Evolutionary conservation across 2,329 filamentous ascomycete genomes (phyloP), one percentile per base, ranked within the genome.

Genomic region (Byssoonygena ceratinophila): DNA sequence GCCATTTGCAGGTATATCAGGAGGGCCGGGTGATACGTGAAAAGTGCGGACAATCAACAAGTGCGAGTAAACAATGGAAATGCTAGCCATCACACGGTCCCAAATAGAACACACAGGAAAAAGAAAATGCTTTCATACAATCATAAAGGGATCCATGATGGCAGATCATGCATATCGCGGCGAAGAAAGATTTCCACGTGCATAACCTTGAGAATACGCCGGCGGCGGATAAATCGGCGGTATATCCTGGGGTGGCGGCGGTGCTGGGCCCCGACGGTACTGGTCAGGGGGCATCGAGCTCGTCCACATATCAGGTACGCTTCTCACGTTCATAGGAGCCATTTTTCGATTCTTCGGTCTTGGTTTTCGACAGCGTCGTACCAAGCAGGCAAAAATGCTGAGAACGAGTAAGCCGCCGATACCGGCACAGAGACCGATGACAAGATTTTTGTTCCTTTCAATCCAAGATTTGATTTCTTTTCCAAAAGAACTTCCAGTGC

Each of bases 401-500:
- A 95, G 66, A 16, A 94, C 63, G 4, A 94, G 61, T 4, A 96
- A 73, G 5, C 78, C 80, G 45, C 88, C 91, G 14, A 94, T 74
- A 9, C 81, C 84, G 44, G 75, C 74, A 4, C 78, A 80, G 9
- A 97, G 73, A 22, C 86, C 89, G 58, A 97, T 95, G 58, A 94
- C 84, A 57, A 97, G 79, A 49, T 79, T 72, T 68, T 85, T 85
- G 72, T 97, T 83, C 58, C 82, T 71, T 23, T 79, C 71, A 66
- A 97, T 82, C 85, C 88, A 96, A 55, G 76, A 77, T 51, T 72
- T 74, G 57, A 94, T 82, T 69, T 89, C 82, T 57, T 82, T 83
- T 60, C 76, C 76, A 1, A 86, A 77, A 25, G 79, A 83, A 32
- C 80, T 74, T 56, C 87, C 90, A 60, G 77, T 68, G 70, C 92